Base-by-base conservation (phyloP, 768 basidiomycete species). In the Trametes coccinea region DNA sequence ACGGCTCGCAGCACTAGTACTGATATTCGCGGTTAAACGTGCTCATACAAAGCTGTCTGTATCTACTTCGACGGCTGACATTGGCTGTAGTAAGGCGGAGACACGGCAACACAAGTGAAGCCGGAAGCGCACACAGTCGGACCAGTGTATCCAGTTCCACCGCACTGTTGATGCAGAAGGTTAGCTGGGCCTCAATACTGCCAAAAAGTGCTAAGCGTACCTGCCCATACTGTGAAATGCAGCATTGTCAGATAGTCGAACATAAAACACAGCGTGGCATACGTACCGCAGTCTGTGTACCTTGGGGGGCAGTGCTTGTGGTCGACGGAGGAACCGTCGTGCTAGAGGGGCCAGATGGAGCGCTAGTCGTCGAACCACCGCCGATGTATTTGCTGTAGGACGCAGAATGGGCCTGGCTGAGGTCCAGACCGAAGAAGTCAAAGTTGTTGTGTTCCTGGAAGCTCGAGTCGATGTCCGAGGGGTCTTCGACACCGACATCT, bases 371-470 rank as follows among this genome's bases (percentile, higher is more conserved):
- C 17, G 56, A 37, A 9, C 63, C 59, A 6, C 61, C 62, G 33
- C 60, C 40, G 41, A 70, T 53, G 53, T 68, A 70, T 5, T 62
- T 53, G 47, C 49, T 64, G 59, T 72, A 70, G 7, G 57, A 54
- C 33, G 60, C 46, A 33, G 69, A 69, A 52, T 72, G 71, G 34
- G 67, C 59, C 11, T 45, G 52, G 22, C 67, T 67, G 27, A 71
- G 55, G 45, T 69, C 65, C 6, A 70, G 40, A 27, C 70, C 70
- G 39, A 73, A 73, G 69, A 71, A 72, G 56, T 66, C 59, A 51
- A 71, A 68, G 56, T 66, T 55, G 56, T 73, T 65, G 57, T 73
- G 72, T 55, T 72, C 69, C 14, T 62, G 63, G 51, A 73, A 68
- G 54, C 56, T 65, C n/a, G 72, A 73, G 30, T 55, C 66, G n/a